Evolutionary conservation across 2,329 filamentous ascomycete genomes (phyloP).

Genomic region (Waltergamsia citrina): DNA sequence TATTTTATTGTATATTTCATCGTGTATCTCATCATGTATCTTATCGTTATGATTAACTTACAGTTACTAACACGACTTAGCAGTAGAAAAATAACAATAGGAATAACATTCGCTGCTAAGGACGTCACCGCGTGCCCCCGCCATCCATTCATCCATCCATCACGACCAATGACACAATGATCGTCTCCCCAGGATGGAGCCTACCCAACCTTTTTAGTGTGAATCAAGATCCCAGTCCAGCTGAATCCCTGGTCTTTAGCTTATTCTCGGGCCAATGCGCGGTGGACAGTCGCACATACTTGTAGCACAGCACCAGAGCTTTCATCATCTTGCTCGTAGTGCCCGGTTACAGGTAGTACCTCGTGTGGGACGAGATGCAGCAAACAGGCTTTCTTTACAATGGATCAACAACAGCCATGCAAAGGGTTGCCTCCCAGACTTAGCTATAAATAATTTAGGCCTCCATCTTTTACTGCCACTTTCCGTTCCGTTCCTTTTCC

Average conservation of each 20-base stretch:
- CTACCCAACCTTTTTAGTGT: too few species aligned
- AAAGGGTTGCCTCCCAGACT: not conserved
- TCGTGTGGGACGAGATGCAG: not conserved
- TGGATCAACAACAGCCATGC: not conserved
- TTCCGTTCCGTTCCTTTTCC: not conserved
- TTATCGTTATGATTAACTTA: too few species aligned
- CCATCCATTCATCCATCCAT: too few species aligned
- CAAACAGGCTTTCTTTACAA: not conserved
- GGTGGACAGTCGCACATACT: not conserved
- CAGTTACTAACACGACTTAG: too few species aligned
- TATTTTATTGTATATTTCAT: too few species aligned
- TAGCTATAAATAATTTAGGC: too few species aligned
- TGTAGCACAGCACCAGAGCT: not conserved
- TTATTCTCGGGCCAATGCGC: not conserved
- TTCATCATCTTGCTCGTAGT: not conserved
- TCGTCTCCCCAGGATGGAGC: too few species aligned
- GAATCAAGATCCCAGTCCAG: constrained; percentile 1
- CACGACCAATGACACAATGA: too few species aligned
- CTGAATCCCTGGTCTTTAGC: constrained; percentile 1
- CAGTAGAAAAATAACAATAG: too few species aligned
- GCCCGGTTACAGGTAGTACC: not conserved
- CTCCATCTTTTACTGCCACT: not conserved
- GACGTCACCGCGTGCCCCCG: too few species aligned
- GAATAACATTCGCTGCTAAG: too few species aligned
- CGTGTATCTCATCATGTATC: too few species aligned